phyloP scores from a whole-genome alignment of 2,329 filamentous ascomycete genomes.

The Grosmannia clavigera region DNA sequence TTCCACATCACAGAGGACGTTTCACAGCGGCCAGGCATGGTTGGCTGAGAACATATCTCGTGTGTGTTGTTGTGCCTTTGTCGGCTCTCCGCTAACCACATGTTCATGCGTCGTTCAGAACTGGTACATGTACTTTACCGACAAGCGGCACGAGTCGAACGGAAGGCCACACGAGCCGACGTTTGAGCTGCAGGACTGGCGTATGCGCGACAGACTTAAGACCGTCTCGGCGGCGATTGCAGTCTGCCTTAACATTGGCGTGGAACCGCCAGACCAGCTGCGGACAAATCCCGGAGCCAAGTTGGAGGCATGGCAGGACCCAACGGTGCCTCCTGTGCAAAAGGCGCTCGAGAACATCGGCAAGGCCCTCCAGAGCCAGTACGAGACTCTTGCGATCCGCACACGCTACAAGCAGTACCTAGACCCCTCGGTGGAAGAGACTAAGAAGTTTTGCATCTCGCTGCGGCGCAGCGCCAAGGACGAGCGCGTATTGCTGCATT shows the following conservation, averaged over 20 bases:
- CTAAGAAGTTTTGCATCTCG: slow-evolving; percentile 89
- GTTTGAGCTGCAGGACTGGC: slow-evolving; percentile 77
- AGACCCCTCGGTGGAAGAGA: slow-evolving; percentile 93
- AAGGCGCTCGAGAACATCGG: slow-evolving; percentile 91
- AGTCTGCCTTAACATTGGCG: slow-evolving; percentile 91
- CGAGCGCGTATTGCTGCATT: slow-evolving; percentile 92
- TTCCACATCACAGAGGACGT: neutral
- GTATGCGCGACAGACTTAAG: slow-evolving; percentile 91
- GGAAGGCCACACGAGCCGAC: slow-evolving; percentile 64
- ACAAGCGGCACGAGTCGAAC: slow-evolving; percentile 92
- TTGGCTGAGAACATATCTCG: neutral
- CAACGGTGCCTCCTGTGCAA: slow-evolving; percentile 63
- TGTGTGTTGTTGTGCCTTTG: neutral
- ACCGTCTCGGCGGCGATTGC: slow-evolving; percentile 91
- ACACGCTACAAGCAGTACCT: slow-evolving; percentile 97
- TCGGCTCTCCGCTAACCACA: neutral
- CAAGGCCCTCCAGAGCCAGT: slow-evolving; percentile 90
- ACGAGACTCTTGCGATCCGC: slow-evolving; percentile 85
- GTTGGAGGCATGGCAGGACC: slow-evolving; percentile 94
- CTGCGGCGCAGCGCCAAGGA: slow-evolving; percentile 87
- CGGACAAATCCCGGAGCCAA: slow-evolving; percentile 91
- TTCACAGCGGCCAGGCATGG: too few relatives aligned
- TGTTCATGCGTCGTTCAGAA: slow-evolving; percentile 41
- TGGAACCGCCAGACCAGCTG: slow-evolving; percentile 92
- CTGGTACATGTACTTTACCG: slow-evolving; percentile 99